Conservation (phyloP, 1,284 basidiomycete species). For the Sporisorium sorghi region DNA sequence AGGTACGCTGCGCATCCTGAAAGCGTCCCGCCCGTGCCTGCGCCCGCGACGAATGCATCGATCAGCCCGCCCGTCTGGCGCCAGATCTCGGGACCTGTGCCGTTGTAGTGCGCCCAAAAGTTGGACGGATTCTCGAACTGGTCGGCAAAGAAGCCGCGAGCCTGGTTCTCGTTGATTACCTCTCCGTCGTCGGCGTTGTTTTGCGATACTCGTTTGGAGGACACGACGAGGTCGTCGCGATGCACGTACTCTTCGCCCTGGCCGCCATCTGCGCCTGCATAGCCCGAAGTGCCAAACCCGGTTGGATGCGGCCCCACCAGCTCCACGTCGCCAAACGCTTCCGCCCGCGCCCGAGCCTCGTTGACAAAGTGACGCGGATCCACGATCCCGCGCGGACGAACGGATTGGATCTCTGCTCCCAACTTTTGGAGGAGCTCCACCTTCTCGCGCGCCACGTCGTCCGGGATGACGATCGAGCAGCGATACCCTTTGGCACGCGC, state of each 20-base stretch:
- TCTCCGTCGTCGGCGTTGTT: slow-evolving; percentile 24
- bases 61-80: slow-evolving; percentile 85
- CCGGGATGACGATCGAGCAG: slow-evolving; percentile 68
- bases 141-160: slow-evolving; percentile 81
- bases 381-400: slow-evolving; percentile 65
- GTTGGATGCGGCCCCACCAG: slow-evolving; percentile 53
- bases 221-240: slow-evolving; percentile 55
- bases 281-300: slow-evolving; percentile 21
- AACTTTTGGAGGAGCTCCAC: slow-evolving; percentile 83
- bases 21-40: slow-evolving; percentile 95
- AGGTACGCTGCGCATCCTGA: slow-evolving; percentile 85
- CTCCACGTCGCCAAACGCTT: slow-evolving; percentile 57
- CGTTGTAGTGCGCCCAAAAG: slow-evolving; percentile 86
- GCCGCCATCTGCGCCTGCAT: slow-evolving; percentile 28
- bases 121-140: slow-evolving; percentile 85
- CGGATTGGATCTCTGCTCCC: slow-evolving; percentile 84
- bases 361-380: slow-evolving; percentile 68
- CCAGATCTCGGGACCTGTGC: slow-evolving; percentile 96
- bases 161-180: slow-evolving; percentile 41
- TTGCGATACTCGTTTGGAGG: slow-evolving; percentile 20
- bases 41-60: slow-evolving; percentile 92
- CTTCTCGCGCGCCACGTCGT: slow-evolving; percentile 84
- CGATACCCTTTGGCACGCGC: slow-evolving; percentile 77
- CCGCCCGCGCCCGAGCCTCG: slow-evolving; percentile 59
- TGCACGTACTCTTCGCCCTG: slow-evolving; percentile 33